These are phyloP conservation scores for Paraurostyla sp. DNA, from an alignment of 73 alveolate genomes.

Conservation along the genomic window DNA sequence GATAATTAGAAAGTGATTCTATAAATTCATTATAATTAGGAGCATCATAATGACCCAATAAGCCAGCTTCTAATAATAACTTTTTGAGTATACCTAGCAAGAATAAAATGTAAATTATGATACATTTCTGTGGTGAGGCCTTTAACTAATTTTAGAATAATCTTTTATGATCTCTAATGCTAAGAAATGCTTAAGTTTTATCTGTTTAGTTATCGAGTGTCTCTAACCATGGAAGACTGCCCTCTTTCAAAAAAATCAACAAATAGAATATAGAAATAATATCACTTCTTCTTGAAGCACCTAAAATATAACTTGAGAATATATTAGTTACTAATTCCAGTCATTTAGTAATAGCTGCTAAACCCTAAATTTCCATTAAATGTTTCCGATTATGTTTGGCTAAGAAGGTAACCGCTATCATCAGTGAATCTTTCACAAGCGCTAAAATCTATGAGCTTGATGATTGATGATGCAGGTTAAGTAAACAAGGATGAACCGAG, in stretches of 20 bases:
- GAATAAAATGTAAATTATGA: not conserved
- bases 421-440: not conserved
- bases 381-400: not conserved
- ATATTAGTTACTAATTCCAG: not conserved
- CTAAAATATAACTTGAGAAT: not conserved
- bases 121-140: not conserved
- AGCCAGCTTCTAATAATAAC: not conserved
- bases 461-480: no score
- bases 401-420: not conserved
- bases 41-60: not conserved
- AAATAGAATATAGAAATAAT: not conserved
- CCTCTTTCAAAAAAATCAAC: not conserved
- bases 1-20: not conserved
- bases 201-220: not conserved
- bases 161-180: not conserved
- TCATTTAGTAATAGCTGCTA: not conserved
- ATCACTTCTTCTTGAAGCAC: slow-evolving; percentile 4
- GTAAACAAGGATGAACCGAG: no score
- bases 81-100: not conserved
- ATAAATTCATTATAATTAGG: not conserved
- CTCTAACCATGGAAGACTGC: not conserved
- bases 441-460: not conserved
- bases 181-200: not conserved
- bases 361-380: not conserved
- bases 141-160: not conserved